These are phyloP conservation scores for Dalechampia spathulata DNA, from an alignment of 441 rosid species.

Conservation along the genomic window DNA sequence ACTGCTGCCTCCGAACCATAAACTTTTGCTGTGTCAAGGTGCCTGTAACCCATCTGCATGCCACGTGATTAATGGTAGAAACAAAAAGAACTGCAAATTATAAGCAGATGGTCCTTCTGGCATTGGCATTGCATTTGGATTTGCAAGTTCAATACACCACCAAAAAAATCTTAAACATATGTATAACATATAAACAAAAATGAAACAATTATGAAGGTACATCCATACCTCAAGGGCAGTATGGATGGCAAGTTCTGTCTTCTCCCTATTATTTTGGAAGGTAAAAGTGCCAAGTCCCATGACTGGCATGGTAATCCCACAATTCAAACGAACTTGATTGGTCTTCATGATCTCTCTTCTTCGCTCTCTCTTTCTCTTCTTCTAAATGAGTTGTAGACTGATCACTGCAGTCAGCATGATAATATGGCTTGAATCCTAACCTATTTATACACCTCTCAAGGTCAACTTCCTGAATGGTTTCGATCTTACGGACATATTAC, in stretches of 20 bases:
- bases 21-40: slow-evolving; percentile 78
- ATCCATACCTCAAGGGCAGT: slow-evolving; percentile 61
- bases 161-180: background rate
- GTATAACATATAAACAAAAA: background rate
- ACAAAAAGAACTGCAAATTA: background rate
- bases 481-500: slow-evolving; percentile 15
- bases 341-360: slow-evolving; percentile 9
- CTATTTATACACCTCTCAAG: slow-evolving; percentile 27
- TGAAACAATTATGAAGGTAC: background rate
- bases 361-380: background rate
- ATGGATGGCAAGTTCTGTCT: slow-evolving; percentile 50
- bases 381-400: no score
- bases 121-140: no score
- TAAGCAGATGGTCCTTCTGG: background rate
- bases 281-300: slow-evolving; percentile 81
- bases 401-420: background rate
- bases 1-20: slow-evolving; percentile 80
- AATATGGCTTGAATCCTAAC: background rate
- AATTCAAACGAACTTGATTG: slow-evolving; percentile 41
- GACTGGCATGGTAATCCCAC: slow-evolving; percentile 56
- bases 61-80: no score
- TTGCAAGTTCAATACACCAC: no score
- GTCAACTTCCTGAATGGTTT: slow-evolving; percentile 50
- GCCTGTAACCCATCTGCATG: slow-evolving; percentile 73
- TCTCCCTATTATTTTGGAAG: slow-evolving; percentile 30